Conservation (phyloP, 306 rosid genomes). For the Dicorynia guianensis region DNA sequence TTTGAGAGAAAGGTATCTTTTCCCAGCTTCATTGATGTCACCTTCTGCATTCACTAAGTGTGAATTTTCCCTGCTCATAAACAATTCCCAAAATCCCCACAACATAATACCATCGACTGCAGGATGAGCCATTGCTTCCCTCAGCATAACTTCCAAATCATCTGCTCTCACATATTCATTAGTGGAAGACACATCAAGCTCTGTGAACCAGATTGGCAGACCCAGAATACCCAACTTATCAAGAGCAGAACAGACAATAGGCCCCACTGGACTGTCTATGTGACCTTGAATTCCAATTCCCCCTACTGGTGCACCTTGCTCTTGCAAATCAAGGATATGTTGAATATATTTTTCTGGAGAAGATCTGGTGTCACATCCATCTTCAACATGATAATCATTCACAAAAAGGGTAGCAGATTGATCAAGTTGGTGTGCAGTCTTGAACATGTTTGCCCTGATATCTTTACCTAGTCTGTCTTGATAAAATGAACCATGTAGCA, state of each 20-base stretch:
- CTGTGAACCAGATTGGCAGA: slow-evolving; percentile 88
- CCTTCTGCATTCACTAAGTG: slow-evolving; percentile 92
- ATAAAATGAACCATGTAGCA: slow-evolving; percentile 88
- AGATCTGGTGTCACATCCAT: slow-evolving; percentile 75
- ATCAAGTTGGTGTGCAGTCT: slow-evolving; percentile 72
- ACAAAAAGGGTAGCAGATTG: slow-evolving; percentile 71
- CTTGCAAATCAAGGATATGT: slow-evolving; percentile 73
- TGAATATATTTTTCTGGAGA: slow-evolving; percentile 79
- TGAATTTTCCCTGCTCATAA: slow-evolving; percentile 76
- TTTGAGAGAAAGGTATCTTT: slow-evolving; percentile 66
- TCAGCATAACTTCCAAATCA: slow-evolving; percentile 84
- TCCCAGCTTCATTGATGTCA: slow-evolving; percentile 82
- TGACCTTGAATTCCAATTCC: slow-evolving; percentile 96
- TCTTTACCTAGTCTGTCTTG: slow-evolving; percentile 78
- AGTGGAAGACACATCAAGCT: slow-evolving; percentile 78
- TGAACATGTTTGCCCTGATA: slow-evolving; percentile 84
- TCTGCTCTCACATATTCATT: slow-evolving; percentile 81
- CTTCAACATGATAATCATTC: slow-evolving; percentile 87
- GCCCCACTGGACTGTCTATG: slow-evolving; percentile 86
- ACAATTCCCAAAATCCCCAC: slow-evolving; percentile 96
- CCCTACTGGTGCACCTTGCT: slow-evolving; percentile 83
- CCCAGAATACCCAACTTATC: slow-evolving; percentile 80
- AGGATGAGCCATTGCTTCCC: slow-evolving; percentile 84
- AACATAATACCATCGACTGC: slow-evolving; percentile 79
- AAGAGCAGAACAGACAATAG: slow-evolving; percentile 74